A percentile compares a stretch with the other conserved stretches of the same genome.
Evolutionary conservation across 1,139 yeast species (phyloP).

Genomic region (Magnusiomyces fungicola): DNA sequence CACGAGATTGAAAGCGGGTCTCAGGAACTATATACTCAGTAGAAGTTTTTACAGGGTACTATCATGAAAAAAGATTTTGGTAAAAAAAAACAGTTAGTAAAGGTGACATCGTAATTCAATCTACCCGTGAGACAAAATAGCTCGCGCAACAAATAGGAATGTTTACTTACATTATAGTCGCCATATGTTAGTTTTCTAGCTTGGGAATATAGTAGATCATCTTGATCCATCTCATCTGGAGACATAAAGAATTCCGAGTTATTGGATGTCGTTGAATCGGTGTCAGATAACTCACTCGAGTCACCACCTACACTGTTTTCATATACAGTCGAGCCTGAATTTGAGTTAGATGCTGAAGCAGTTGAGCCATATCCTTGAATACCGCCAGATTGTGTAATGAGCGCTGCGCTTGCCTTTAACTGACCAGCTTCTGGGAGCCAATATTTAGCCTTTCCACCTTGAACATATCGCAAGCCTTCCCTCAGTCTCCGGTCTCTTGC

Average conservation of each 20-base stretch:
- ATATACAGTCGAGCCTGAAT: too few relatives aligned
- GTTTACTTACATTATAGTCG: slow-evolving; percentile 36
- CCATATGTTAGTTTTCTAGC: slow-evolving; percentile 45
- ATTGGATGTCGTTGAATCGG: too few relatives aligned
- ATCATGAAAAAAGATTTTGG: slow-evolving; percentile 1
- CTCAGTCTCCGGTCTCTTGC: slow-evolving; percentile 67
- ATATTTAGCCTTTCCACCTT: slow-evolving; percentile 72
- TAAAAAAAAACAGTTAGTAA: not conserved
- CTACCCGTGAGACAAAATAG: too few relatives aligned
- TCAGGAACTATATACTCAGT: too few relatives aligned
- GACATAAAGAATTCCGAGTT: slow-evolving; percentile 7
- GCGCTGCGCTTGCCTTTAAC: not conserved
- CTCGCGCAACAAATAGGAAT: too few relatives aligned
- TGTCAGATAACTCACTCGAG: too few relatives aligned
- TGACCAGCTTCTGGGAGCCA: slow-evolving; percentile 52
- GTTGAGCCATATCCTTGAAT: too few relatives aligned
- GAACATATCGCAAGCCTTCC: slow-evolving; percentile 75
- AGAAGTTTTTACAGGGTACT: slow-evolving; percentile 50
- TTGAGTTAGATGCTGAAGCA: too few relatives aligned
- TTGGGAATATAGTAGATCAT: slow-evolving; percentile 37
- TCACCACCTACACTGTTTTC: too few relatives aligned
- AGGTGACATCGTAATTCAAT: not conserved
- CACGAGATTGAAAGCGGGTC: slow-evolving; percentile 32
- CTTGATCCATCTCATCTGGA: slow-evolving; percentile 35
- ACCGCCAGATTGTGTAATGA: too few relatives aligned